Conservation (phyloP, 441 rosid species). For the Croton laevigatus region DNA sequence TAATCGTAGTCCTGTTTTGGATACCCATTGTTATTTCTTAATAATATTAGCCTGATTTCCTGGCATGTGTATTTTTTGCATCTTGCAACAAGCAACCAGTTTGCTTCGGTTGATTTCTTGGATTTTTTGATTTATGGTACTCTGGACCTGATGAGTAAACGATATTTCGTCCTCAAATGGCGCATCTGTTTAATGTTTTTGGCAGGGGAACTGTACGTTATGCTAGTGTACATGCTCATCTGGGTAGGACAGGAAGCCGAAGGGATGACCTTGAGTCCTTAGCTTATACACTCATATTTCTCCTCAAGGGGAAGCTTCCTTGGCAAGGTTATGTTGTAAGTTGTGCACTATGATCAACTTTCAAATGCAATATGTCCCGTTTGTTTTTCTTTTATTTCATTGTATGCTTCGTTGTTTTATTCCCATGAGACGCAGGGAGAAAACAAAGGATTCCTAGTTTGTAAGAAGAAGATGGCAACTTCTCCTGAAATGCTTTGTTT, state of each 20-base stretch:
- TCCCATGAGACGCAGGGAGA: slow-evolving; percentile 38
- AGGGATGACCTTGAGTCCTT: slow-evolving; percentile 64
- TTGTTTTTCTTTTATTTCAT: not conserved
- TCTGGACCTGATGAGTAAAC: too few species aligned
- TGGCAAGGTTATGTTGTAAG: slow-evolving; percentile 60
- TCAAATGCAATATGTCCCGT: not conserved
- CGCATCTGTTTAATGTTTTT: not conserved
- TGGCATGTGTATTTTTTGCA: not conserved
- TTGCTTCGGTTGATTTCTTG: not conserved
- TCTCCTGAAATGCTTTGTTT: slow-evolving; percentile 50
- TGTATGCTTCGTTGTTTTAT: slow-evolving; percentile 5
- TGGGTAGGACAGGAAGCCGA: slow-evolving; percentile 57
- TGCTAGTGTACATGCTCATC: slow-evolving; percentile 68
- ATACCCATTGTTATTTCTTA: not conserved
- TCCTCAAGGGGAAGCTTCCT: slow-evolving; percentile 51
- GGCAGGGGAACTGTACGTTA: slow-evolving; percentile 58
- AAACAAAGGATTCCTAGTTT: slow-evolving; percentile 58
- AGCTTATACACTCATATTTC: slow-evolving; percentile 57
- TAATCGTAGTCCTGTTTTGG: not conserved
- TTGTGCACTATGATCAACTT: slow-evolving; percentile 16
- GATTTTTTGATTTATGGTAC: not conserved
- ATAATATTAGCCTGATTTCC: not conserved
- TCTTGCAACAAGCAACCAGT: not conserved
- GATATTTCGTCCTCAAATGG: slow-evolving; percentile 1
- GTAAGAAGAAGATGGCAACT: slow-evolving; percentile 61